A percentile compares a stretch with the other conserved stretches of the same genome.
phyloP scores from a whole-genome alignment of 768 basidiomycete genomes.

The Collybia nuda region DNA sequence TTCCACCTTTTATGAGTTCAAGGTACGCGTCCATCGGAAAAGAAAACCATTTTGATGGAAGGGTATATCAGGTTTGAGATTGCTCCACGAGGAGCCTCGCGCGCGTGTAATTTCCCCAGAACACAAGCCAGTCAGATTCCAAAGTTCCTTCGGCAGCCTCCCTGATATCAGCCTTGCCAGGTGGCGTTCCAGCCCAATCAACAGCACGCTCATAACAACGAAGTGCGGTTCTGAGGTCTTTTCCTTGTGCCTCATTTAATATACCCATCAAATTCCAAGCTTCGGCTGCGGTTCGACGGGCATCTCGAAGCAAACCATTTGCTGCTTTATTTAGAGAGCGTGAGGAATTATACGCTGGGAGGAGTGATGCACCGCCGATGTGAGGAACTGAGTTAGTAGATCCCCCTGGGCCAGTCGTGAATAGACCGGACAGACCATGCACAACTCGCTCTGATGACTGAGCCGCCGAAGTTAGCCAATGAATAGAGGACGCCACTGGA shows the following conservation, averaged over 20 bases:
- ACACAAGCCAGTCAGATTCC: constrained; percentile 59
- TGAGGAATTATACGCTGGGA: constrained; percentile 49
- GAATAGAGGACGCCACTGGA: constrained; percentile 45
- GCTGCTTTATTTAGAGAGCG: constrained; percentile 55
- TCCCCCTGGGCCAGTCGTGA: constrained; percentile 31
- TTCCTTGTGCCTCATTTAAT: constrained; percentile 48
- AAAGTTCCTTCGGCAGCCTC: constrained; percentile 51
- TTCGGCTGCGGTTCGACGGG: constrained; percentile 69
- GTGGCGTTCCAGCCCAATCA: constrained; percentile 58
- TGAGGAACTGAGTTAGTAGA: constrained; percentile 23
- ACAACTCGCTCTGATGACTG: constrained; percentile 69
- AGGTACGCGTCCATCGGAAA: neutral
- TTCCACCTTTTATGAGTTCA: too few species aligned
- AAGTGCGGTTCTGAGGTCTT: constrained; percentile 41
- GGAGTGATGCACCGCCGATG: constrained; percentile 30
- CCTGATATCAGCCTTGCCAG: constrained; percentile 30
- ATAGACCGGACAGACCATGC: constrained; percentile 45
- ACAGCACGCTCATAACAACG: constrained; percentile 70
- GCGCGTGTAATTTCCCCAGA: constrained; percentile 63
- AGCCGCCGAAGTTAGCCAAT: constrained; percentile 60
- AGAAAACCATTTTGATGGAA: neutral
- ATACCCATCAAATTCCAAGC: constrained; percentile 76
- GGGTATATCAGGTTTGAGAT: neutral
- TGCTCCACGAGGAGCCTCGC: constrained; percentile 27
- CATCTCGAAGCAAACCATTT: constrained; percentile 59